Evolutionary conservation across 495 filamentous ascomycete species (phyloP).

Genomic region (Penicillium mononematosum): DNA sequence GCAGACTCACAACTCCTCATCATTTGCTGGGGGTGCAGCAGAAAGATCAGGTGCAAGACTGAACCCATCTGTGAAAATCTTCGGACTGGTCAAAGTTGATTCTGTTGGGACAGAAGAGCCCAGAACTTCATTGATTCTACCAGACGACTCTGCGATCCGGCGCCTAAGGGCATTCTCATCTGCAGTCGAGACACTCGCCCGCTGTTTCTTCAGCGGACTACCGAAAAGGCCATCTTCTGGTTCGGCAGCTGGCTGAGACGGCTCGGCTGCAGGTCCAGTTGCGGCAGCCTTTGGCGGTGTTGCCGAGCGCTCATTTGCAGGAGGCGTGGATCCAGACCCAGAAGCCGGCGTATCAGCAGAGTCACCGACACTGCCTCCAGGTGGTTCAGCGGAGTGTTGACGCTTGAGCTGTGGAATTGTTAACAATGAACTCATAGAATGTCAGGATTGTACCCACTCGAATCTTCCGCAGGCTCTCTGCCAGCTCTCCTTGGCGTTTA

Average conservation of each 20-base stretch:
- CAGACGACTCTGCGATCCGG: constrained; percentile 46
- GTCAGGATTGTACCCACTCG: constrained; percentile 59
- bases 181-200: constrained; percentile 64
- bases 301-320: constrained; percentile 39
- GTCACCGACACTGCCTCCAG: constrained; percentile 48
- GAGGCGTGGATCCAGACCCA: constrained; percentile 35
- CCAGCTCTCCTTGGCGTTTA: constrained; percentile 76
- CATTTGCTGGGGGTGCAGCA: constrained; percentile 11
- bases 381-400: constrained; percentile 81
- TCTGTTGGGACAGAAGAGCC: constrained; percentile 17
- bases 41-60: constrained; percentile 9
- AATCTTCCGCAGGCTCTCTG: constrained; percentile 88
- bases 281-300: constrained; percentile 38
- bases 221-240: constrained; percentile 56
- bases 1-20: constrained; percentile 40
- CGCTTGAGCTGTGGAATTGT: constrained; percentile 74
- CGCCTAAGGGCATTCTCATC: constrained; percentile 55
- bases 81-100: constrained; percentile 1
- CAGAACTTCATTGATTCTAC: constrained; percentile 38
- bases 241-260: constrained; percentile 31
- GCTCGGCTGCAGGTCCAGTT: constrained; percentile 23
- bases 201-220: constrained; percentile 81
- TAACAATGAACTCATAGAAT: constrained; percentile 9
- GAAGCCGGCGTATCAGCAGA: constrained; percentile 48
- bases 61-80: constrained; percentile 19